phyloP scores from a whole-genome alignment of 2,329 filamentous ascomycete genomes.

The Talaromyces sp. region DNA sequence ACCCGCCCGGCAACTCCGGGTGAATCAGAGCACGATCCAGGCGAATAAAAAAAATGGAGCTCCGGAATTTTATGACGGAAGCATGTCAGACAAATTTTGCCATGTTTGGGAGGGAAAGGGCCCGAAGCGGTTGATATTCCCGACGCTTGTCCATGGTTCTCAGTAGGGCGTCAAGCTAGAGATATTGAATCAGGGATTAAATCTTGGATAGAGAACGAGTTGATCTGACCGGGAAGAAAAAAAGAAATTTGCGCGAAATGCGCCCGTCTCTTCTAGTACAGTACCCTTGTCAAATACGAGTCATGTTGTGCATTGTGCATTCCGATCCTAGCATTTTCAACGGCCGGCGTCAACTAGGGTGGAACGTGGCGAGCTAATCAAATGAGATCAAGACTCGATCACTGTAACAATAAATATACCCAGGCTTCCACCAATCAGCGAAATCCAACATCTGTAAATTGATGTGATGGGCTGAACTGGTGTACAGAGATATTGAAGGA shows the following conservation, averaged over 20 bases:
- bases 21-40: neutral
- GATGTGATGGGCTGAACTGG: slow-evolving; percentile 6
- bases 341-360: slow-evolving; percentile 12
- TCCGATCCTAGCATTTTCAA: slow-evolving; percentile 8
- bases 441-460: neutral
- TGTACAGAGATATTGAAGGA: neutral
- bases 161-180: no score
- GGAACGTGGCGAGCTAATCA: slow-evolving; percentile 15
- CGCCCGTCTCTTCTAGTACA: neutral
- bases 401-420: slow-evolving; percentile 1
- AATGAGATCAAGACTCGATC: slow-evolving; percentile 4
- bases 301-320: slow-evolving; percentile 22
- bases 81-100: no score
- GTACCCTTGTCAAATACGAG: slow-evolving; percentile 14
- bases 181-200: no score
- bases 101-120: neutral
- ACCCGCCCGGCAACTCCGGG: slow-evolving; percentile 4
- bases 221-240: no score
- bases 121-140: no score
- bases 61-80: neutral
- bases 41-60: neutral
- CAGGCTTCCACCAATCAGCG: slow-evolving; percentile 4
- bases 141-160: no score
- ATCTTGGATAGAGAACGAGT: no score
- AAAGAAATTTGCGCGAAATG: neutral